Evolutionary conservation across 495 filamentous ascomycete genomes (phyloP).

Genomic region (Terfezia boudieri): DNA sequence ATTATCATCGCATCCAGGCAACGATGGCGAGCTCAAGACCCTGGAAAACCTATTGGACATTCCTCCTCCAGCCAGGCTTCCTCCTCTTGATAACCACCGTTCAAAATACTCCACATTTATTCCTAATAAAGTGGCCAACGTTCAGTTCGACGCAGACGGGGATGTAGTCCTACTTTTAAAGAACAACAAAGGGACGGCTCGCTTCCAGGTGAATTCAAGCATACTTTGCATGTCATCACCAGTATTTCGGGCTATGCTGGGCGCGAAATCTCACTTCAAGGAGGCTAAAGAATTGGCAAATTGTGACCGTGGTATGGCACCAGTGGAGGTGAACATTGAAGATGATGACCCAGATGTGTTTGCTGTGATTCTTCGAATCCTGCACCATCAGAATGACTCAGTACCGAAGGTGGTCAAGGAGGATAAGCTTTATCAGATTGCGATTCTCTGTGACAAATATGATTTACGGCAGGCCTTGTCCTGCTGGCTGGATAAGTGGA

Average conservation of each 20-base stretch:
- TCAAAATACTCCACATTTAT: too few species aligned
- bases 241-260: not conserved
- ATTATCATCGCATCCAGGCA: too few species aligned
- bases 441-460: not conserved
- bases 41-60: too few species aligned
- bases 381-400: not conserved
- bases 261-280: not conserved
- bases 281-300: not conserved
- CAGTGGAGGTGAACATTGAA: not conserved
- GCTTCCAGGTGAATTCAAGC: not conserved
- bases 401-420: not conserved
- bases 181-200: not conserved
- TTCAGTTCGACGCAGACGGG: not conserved
- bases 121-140: not conserved
- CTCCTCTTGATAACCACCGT: too few species aligned
- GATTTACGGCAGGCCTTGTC: not conserved
- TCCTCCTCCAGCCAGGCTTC: too few species aligned
- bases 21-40: too few species aligned
- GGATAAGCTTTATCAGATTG: not conserved
- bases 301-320: not conserved
- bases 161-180: not conserved
- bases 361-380: not conserved
- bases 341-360: not conserved
- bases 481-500: not conserved
- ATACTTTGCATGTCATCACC: not conserved